These are phyloP conservation scores for Hypoxylon sp. DNA, from an alignment of 2,329 filamentous ascomycete species.

Conservation along the genomic window DNA sequence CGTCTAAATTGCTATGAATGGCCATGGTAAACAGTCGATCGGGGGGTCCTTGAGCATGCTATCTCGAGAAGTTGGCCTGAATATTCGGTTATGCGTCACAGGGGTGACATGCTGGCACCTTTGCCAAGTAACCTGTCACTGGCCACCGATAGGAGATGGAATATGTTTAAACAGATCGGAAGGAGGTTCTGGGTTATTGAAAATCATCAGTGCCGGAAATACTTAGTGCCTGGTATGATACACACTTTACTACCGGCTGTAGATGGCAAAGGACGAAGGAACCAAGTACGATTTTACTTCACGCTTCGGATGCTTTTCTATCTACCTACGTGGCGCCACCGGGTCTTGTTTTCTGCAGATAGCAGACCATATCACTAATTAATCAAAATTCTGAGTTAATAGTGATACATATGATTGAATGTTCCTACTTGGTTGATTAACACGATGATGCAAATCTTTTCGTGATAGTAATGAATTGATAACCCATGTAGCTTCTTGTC, in stretches of 20 bases:
- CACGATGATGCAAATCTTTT: not conserved
- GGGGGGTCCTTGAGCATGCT: not conserved
- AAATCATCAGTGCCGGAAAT: not conserved
- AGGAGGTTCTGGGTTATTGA: constrained; percentile 15
- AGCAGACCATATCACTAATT: constrained; percentile 35
- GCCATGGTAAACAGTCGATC: not conserved
- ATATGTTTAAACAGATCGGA: constrained; percentile 15
- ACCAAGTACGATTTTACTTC: constrained; percentile 26
- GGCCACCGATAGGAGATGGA: constrained; percentile 6
- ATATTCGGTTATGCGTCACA: constrained; percentile 15
- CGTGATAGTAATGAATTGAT: not conserved
- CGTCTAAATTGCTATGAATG: constrained; percentile 69
- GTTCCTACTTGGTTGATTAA: not conserved
- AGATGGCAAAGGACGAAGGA: constrained; percentile 8
- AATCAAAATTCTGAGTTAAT: constrained; percentile 5
- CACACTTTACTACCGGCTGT: constrained; percentile 7
- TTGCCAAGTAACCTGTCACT: not conserved
- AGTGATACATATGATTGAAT: constrained; percentile 4
- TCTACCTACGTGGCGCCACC: constrained; percentile 24
- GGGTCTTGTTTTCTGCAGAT: constrained; percentile 30
- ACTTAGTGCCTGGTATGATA: constrained; percentile 24
- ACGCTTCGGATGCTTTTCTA: constrained; percentile 11
- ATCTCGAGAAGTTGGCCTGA: constrained; percentile 9
- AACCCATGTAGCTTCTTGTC: constrained; percentile 1
- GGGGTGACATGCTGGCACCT: constrained; percentile 7